Conservation (phyloP, 192 early-diverging fungal species). For the Backusella circina region DNA sequence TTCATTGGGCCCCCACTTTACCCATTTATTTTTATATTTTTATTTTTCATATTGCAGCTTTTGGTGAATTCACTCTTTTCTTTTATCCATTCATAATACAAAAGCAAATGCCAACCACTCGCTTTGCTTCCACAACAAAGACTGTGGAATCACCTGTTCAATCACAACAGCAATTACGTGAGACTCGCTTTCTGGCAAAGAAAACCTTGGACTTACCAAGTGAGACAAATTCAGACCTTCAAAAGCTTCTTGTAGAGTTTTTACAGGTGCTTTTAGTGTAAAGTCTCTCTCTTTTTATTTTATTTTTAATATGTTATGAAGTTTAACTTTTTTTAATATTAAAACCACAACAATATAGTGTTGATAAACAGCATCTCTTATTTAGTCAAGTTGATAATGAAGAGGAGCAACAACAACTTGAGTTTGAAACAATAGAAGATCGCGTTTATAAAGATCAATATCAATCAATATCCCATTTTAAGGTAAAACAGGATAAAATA, state of each 20-base stretch:
- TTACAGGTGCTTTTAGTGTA: not conserved
- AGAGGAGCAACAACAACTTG: not conserved
- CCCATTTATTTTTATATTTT: not conserved
- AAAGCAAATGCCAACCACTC: not conserved
- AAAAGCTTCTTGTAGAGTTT: not conserved
- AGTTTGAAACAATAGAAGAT: not conserved
- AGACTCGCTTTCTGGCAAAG: not conserved
- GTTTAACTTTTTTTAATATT: not conserved
- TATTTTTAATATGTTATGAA: no score
- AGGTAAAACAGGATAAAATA: not conserved
- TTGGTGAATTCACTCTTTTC: not conserved
- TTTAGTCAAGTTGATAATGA: not conserved
- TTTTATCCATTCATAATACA: not conserved
- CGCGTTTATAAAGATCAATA: slow-evolving; percentile 10
- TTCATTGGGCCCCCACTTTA: no score
- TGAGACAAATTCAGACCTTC: not conserved
- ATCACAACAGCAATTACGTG: not conserved
- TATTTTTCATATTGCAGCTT: no score
- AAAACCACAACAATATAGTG: not conserved
- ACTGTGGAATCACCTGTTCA: not conserved
- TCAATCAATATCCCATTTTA: not conserved
- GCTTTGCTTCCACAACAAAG: not conserved
- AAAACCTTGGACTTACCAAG: not conserved
- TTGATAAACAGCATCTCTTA: slow-evolving; percentile 5
- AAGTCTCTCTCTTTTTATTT: not conserved